Base-by-base conservation (phyloP, 2,329 filamentous ascomycete genomes). In the Scytalidium sp. region DNA sequence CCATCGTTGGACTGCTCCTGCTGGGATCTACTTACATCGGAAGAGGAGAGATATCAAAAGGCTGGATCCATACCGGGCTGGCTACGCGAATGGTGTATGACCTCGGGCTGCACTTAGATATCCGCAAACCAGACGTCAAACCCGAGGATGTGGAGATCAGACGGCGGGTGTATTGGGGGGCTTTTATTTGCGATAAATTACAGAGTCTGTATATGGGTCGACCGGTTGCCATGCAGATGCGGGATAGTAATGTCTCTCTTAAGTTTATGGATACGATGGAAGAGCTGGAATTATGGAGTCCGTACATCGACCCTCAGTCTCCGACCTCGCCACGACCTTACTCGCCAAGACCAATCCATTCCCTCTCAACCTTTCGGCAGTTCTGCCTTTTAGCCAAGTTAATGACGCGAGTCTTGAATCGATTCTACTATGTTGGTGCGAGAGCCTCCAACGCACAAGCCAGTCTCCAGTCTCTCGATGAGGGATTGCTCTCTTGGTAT, bases 51-150 rank as follows among this genome's bases (percentile, higher is more conserved):
- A 23, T 79, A 75, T 50, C 32, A 36, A 70, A 71, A 5, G 75
- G 79, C 2, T 84, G 80, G 80, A 56, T 82, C 3, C 83, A 83
- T 51, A 72, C 76, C 46, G 80, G 79, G 1, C 71, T 78, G 53
- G 79, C 80, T 0, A 79, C 81, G 50, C 69, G 75, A 6, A 75
- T 82, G 68, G 67, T 82, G 23, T 73, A 76, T 47, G 79, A 83
- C 56, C 57, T 83, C 8, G 78, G 79, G 0, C 71, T 81, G 53
- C 76, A 80, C 53, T 68, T 77, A 19, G 71, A 71, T 55, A 63
- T 56, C 10, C 56, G 60, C 27, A 46, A 54, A 63, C 41, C 27
- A 2, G 47, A 41, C 25, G 19, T 22, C 39, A 13, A 32, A 49
- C 62, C 39, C 59, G 65, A 67, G 43, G 63, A 66, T 15, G 44